Evolutionary conservation across 2,329 filamentous ascomycete species (phyloP), one percentile per base, ranked within the genome.

Genomic region (Beauveria australis): DNA sequence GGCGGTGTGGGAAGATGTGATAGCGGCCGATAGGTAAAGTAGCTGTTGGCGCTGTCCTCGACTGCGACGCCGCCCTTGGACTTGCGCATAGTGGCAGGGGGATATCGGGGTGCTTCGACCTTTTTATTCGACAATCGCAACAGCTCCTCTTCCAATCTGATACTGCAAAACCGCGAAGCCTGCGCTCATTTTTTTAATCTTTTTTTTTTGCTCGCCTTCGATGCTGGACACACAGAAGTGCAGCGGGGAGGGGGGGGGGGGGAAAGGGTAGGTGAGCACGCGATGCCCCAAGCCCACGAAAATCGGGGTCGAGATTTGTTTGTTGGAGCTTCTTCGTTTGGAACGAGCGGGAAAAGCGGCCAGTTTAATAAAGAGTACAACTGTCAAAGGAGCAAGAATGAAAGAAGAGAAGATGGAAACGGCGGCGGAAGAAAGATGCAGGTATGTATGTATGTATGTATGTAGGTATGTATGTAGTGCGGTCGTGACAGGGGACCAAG

Each of bases 1-100:
- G 86, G 86, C 64, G 86, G 86, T 57, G 86, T 89, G 24, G 86
- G 86, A 24, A 89, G 79, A 70, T 85, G 87, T 33, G 85, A 88
- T 56, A 89, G 77, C 10, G 86, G 86, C 53, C 84, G 81, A 72
- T 88, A 89, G 64, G 84, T 86, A 67, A 86, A 85, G 72, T 82
- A 84, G 64, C 78, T 33, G 30, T 14, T 77, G 62, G 79, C 76
- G 60, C 80, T 77, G 66, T 80, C 76, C 48, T 67, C 66, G 59
- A 65, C 65, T 60, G 66, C 66, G 59, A 48, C 30, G 30, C 30
- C 56, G 33, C 61, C 61, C 28, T 62, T 63, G 51, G 62, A 63
- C 22, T 63, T 65, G 49, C 63, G 63, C 62, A 66, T 65, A 9
- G 44, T 53, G n/a, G 30, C 30, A 12, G 56, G 12, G 3, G 33